A percentile compares a stretch with the other conserved stretches of the same genome.
These are phyloP conservation scores for Purshia tridentata DNA, from an alignment of 306 rosid genomes.

Conservation along the genomic window DNA sequence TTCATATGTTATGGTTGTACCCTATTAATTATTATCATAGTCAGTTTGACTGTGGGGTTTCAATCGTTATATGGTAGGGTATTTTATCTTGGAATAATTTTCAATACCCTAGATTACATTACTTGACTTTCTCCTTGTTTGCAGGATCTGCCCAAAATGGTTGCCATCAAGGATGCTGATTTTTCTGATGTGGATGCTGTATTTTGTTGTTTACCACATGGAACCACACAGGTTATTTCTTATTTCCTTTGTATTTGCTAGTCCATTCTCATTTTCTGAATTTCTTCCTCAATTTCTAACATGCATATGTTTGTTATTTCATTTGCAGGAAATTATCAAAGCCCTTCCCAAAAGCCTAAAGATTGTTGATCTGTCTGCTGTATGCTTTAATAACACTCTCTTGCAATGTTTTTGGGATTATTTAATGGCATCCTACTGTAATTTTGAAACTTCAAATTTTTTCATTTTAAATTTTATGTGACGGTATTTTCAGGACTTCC, in stretches of 20 bases:
- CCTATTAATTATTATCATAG: not conserved
- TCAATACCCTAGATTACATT: conserved; percentile 8
- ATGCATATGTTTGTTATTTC: conserved; percentile 12
- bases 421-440: conserved; percentile 1
- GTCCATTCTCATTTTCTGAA: conserved; percentile 20
- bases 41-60: conserved; percentile 13
- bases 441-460: not conserved
- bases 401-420: conserved; percentile 4
- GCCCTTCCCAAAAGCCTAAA: conserved; percentile 81
- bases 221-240: conserved; percentile 80
- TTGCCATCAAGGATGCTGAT: conserved; percentile 78
- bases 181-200: conserved; percentile 86
- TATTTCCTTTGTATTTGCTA: conserved; percentile 8
- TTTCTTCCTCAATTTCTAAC: not conserved
- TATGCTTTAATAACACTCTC: conserved; percentile 36
- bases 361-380: conserved; percentile 99
- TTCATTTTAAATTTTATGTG: conserved; percentile 19
- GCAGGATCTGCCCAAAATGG: conserved; percentile 82
- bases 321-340: conserved; percentile 78
- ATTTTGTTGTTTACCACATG: conserved; percentile 95
- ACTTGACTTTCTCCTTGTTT: conserved; percentile 24
- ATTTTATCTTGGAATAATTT: conserved; percentile 4
- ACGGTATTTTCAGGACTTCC: conserved; percentile 69
- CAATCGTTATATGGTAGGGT: conserved; percentile 16
- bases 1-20: not conserved